Evolutionary conservation across 2,329 filamentous ascomycete species (phyloP).

Genomic region (Penicillium sp.): DNA sequence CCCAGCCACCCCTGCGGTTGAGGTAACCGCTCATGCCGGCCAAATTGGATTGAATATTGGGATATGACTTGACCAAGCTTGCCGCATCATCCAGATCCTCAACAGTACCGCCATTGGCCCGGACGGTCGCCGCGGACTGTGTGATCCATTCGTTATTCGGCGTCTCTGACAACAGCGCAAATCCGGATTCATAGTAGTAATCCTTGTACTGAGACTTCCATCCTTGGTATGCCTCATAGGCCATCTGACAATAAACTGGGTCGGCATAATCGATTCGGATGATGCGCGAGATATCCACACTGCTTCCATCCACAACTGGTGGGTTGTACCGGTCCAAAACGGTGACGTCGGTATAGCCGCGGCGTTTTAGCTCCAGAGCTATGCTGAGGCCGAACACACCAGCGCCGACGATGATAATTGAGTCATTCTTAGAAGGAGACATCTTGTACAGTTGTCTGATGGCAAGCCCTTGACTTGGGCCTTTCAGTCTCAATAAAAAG

Average conservation of each 20-base stretch:
- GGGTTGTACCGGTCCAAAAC: slow-evolving; percentile 58
- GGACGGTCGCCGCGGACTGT: slow-evolving; percentile 38
- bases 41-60: slow-evolving; percentile 52
- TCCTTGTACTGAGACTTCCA: slow-evolving; percentile 49
- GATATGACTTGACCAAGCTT: slow-evolving; percentile 25
- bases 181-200: slow-evolving; percentile 32
- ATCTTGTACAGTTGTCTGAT: slow-evolving; percentile 18
- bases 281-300: slow-evolving; percentile 60
- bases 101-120: slow-evolving; percentile 37
- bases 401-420: slow-evolving; percentile 59
- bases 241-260: slow-evolving; percentile 71
- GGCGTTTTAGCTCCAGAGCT: slow-evolving; percentile 67
- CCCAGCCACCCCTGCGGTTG: slow-evolving; percentile 77
- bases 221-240: slow-evolving; percentile 69
- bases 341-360: slow-evolving; percentile 55
- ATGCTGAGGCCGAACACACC: slow-evolving; percentile 26
- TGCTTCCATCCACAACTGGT: slow-evolving; percentile 56
- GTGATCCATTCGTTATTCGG: slow-evolving; percentile 29
- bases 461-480: background rate
- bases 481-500: background rate
- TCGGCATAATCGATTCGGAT: slow-evolving; percentile 75
- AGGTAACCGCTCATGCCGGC: slow-evolving; percentile 63
- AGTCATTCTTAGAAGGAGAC: slow-evolving; percentile 32
- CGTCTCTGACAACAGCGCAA: slow-evolving; percentile 32
- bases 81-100: slow-evolving; percentile 45